These are phyloP conservation scores for Neurospora cerealis DNA, from an alignment of 495 filamentous ascomycete genomes.

Conservation along the genomic window DNA sequence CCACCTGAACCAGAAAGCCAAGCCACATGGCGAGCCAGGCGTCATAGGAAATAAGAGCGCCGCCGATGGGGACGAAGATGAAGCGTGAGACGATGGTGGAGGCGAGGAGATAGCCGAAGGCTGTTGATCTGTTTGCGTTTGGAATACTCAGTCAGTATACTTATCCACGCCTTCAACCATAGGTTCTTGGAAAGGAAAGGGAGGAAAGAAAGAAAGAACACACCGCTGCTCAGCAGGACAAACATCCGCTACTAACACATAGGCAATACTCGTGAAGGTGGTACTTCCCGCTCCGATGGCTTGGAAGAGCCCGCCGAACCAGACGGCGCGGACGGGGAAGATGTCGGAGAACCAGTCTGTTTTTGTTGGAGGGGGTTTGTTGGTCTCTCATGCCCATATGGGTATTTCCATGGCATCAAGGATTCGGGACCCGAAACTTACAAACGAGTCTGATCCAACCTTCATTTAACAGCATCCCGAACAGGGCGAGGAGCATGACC, in stretches of 20 bases:
- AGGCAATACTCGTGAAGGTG: slow-evolving; percentile 38
- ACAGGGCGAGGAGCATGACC: slow-evolving; percentile 25
- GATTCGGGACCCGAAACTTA: neutral
- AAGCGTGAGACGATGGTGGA: slow-evolving; percentile 3
- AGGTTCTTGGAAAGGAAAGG: no score
- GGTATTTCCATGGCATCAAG: no score
- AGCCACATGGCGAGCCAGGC: slow-evolving; percentile 43
- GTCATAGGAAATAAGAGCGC: slow-evolving; percentile 33
- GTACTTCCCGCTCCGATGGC: slow-evolving; percentile 43
- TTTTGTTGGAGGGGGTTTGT: no score
- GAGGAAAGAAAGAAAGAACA: no score
- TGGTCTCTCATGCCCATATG: no score
- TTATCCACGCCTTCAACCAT: no score
- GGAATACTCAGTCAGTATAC: no score
- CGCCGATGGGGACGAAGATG: slow-evolving; percentile 33
- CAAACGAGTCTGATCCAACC: slow-evolving; percentile 25
- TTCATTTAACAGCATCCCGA: slow-evolving; percentile 25
- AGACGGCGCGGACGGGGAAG: slow-evolving; percentile 39
- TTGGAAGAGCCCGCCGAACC: slow-evolving; percentile 41
- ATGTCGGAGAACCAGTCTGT: slow-evolving; percentile 22
- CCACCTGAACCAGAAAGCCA: slow-evolving; percentile 32
- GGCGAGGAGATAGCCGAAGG: slow-evolving; percentile 41
- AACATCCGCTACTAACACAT: slow-evolving; percentile 46
- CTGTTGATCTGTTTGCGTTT: no score
- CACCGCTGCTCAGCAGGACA: slow-evolving; percentile 39